phyloP scores from a whole-genome alignment of 768 basidiomycete genomes.

The Lanmaoa pseudosensibilis region DNA sequence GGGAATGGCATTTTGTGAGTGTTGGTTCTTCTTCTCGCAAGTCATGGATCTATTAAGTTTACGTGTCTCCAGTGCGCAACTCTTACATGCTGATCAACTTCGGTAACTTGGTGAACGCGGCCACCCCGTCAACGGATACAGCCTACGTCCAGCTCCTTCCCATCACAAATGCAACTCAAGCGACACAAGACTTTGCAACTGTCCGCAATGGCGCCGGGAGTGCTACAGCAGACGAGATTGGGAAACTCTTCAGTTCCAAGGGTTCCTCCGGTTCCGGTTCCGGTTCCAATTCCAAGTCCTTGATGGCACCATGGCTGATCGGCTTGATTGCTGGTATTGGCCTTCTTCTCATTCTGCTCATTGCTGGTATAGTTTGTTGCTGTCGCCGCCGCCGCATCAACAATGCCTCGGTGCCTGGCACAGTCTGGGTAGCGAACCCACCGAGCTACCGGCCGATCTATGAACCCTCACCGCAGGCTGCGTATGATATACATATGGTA shows the following conservation, averaged over 20 bases:
- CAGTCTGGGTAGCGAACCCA: slow-evolving; percentile 4
- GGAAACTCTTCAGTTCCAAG: slow-evolving; percentile 36
- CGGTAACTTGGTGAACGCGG: slow-evolving; percentile 56
- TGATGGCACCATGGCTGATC: slow-evolving; percentile 11
- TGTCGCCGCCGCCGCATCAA: slow-evolving; percentile 14
- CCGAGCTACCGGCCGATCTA: slow-evolving; percentile 26
- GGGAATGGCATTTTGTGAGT: slow-evolving; percentile 72
- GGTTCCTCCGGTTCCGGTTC: slow-evolving; percentile 34
- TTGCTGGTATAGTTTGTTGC: slow-evolving; percentile 1
- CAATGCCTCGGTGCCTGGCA: not conserved
- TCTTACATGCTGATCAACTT: slow-evolving; percentile 63
- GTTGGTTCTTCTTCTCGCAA: not conserved
- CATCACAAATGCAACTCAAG: slow-evolving; percentile 48
- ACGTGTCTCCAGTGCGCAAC: slow-evolving; percentile 53
- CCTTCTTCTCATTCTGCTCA: slow-evolving; percentile 9
- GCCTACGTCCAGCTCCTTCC: slow-evolving; percentile 68
- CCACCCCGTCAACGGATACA: slow-evolving; percentile 34
- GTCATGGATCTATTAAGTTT: not conserved
- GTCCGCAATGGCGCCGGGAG: slow-evolving; percentile 6
- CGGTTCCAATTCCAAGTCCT: slow-evolving; percentile 24
- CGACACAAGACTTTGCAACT: slow-evolving; percentile 19
- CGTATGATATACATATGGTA: slow-evolving; percentile 29
- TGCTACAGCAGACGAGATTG: slow-evolving; percentile 30
- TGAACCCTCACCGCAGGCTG: slow-evolving; percentile 29
- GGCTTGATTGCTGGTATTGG: slow-evolving; percentile 13